Evolutionary conservation across 148 eudicot genomes (phyloP).

Genomic region (Silene latifolia): DNA sequence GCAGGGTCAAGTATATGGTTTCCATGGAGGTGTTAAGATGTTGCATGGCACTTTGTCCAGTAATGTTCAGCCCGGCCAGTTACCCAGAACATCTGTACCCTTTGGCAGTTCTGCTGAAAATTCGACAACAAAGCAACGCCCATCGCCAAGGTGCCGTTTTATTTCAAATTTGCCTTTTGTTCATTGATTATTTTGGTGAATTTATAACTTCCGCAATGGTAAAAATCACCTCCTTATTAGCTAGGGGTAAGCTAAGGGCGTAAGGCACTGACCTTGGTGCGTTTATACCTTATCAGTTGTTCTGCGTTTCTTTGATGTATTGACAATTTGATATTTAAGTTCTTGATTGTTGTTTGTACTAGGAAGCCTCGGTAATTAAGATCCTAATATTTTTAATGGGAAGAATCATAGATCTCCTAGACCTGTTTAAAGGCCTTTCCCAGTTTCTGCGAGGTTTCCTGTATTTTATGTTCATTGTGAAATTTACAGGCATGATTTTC

Average conservation of each 20-base stretch:
- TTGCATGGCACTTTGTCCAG: conserved; percentile 33
- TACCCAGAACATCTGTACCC: conserved; percentile 32
- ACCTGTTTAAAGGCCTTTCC: background rate
- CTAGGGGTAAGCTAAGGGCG: background rate
- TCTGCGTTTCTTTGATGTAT: background rate
- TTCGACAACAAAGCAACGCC: conserved; percentile 32
- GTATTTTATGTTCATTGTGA: background rate
- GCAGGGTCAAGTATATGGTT: conserved; percentile 45
- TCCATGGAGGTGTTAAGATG: conserved; percentile 37
- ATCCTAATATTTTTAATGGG: background rate
- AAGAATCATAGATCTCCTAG: background rate
- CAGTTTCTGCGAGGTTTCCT: background rate
- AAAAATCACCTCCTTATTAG: background rate
- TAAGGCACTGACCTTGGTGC: background rate
- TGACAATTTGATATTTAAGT: background rate
- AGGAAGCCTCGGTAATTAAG: background rate
- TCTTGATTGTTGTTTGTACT: background rate
- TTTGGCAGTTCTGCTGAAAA: conserved; percentile 38
- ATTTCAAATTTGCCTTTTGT: conserved; percentile 6
- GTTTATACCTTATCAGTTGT: too few relatives aligned
- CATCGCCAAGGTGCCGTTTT: conserved; percentile 44
- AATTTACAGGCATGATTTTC: background rate
- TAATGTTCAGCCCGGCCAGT: conserved; percentile 35
- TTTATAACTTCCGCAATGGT: background rate
- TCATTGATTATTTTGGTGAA: background rate